Base-by-base conservation (phyloP, 2,329 filamentous ascomycete species). In the Colletotrichum gigasporum region DNA sequence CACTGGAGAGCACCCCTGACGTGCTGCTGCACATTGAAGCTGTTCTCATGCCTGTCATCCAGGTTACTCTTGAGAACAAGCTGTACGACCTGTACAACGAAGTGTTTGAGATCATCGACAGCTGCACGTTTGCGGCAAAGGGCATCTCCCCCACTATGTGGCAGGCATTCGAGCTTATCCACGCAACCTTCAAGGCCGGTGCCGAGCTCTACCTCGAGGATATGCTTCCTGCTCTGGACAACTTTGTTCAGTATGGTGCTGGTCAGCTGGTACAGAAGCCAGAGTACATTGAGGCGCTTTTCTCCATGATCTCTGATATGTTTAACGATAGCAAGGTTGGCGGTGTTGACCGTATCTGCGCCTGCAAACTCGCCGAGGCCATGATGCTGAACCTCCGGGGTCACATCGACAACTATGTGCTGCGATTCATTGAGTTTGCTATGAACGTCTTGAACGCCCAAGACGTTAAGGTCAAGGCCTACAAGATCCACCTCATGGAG, bases 61-160 rank as follows among this genome's bases (percentile, higher is more conserved):
- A 91, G 68, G 92, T 98, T 52, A 99, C 96, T 0, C 85, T 99
- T 20, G 94, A 98, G 80, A 97, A 99, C 82, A 98, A 97, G 80
- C 89, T 99, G 34, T 98, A 97, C 74, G 93, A 99, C 78, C 82
- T 99, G 20, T 99, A 97, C 79, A 99, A 98, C 75, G 96, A 99
- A 76, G 89, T 98, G 5, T 99, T 99, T 71, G 96, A 99, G 80
- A 99, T 99, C 71, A 97, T 99, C 71, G 96, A 99, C 77, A 97
- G 94, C 84, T 99, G 96, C 84, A 99, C 96, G 7, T 99, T 98
- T 76, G 93, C 96, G 10, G 95, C 96, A 67, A 99, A 98, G 84
- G 87, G 88, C 63, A 98, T 99, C 70, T 97, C 96, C 1, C 89
- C 91, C 9, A 97, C 93, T 41, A 99, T 99, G 96, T 99, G 96